These are phyloP conservation scores for Naganishia liquefaciens DNA, from an alignment of 1,284 basidiomycete genomes.

Conservation along the genomic window DNA sequence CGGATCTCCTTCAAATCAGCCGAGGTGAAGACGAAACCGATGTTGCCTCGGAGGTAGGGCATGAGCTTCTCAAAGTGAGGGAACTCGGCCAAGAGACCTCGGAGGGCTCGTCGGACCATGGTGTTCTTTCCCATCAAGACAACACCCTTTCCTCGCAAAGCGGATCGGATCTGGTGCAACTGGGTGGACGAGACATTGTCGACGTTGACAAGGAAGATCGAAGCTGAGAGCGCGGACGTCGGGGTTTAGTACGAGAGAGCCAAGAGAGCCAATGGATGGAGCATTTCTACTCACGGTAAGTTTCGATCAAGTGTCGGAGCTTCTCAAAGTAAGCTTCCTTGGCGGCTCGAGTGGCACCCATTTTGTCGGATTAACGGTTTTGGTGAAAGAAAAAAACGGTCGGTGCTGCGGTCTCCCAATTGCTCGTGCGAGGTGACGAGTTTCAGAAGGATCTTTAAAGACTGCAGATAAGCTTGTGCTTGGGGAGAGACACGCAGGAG, in stretches of 20 bases:
- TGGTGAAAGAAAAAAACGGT: conserved; percentile 36
- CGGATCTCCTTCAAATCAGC: conserved; percentile 93
- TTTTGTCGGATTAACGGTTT: conserved; percentile 56
- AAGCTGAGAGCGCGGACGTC: conserved; percentile 61
- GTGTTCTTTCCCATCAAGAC: conserved; percentile 99
- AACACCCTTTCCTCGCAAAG: conserved; percentile 92
- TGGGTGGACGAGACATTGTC: conserved; percentile 99
- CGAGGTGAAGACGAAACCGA: conserved; percentile 97
- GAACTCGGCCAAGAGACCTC: conserved; percentile 81
- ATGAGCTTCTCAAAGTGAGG: conserved; percentile 96
- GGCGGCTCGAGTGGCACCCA: conserved; percentile 87
- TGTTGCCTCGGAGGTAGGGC: conserved; percentile 94
- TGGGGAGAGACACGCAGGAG: conserved; percentile 11
- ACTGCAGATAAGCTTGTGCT: conserved; percentile 41
- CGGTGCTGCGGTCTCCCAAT: conserved; percentile 50
- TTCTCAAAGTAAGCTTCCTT: conserved; percentile 93
- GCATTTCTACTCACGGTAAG: conserved; percentile 69
- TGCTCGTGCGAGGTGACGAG: conserved; percentile 44
- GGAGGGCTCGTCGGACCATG: conserved; percentile 98
- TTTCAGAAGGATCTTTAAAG: conserved; percentile 56
- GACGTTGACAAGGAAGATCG: conserved; percentile 98
- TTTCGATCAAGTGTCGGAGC: conserved; percentile 88
- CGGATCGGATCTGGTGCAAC: conserved; percentile 95
- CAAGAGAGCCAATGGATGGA: neutral
- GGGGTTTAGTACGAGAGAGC: too few species aligned